Conservation (phyloP, 164 flowering plant genomes). For the Piper betle region DNA sequence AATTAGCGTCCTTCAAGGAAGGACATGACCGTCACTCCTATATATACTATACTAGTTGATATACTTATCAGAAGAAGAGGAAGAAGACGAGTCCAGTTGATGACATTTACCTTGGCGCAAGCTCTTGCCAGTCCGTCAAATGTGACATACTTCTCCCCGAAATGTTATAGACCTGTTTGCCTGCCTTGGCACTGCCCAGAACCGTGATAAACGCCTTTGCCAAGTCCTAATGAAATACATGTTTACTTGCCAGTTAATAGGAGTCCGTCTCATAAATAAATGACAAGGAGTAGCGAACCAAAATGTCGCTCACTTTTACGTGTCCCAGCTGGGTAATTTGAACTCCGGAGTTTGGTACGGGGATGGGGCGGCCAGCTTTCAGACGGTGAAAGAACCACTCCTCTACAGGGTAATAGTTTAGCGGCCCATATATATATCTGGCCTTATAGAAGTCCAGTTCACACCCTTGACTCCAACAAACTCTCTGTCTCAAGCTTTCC, state of each 20-base stretch:
- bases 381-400: conserved; percentile 98
- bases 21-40: too few relatives aligned
- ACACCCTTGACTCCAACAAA: conserved; percentile 50
- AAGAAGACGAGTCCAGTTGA: too few relatives aligned
- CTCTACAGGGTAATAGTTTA: conserved; percentile 97
- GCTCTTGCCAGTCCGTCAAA: conserved; percentile 94
- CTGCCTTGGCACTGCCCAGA: conserved; percentile 85
- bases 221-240: conserved; percentile 46
- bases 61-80: too few relatives aligned
- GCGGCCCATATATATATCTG: conserved; percentile 91
- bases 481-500: conserved; percentile 95
- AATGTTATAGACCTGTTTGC: conserved; percentile 82
- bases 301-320: conserved; percentile 46
- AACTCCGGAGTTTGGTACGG: conserved; percentile 73
- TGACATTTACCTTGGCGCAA: conserved; percentile 73
- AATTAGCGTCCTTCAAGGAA: not conserved
- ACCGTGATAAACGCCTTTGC: conserved; percentile 75
- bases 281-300: not conserved
- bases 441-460: conserved; percentile 90
- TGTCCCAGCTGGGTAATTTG: conserved; percentile 94
- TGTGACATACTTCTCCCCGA: conserved; percentile 92
- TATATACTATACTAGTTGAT: too few relatives aligned
- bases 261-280: too few relatives aligned
- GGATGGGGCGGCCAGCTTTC: conserved; percentile 98
- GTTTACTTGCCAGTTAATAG: not conserved